A percentile compares a stretch with the other conserved stretches of the same genome.
phyloP scores from a whole-genome alignment of 768 basidiomycete genomes.

The Phlebiopsis gigantea region DNA sequence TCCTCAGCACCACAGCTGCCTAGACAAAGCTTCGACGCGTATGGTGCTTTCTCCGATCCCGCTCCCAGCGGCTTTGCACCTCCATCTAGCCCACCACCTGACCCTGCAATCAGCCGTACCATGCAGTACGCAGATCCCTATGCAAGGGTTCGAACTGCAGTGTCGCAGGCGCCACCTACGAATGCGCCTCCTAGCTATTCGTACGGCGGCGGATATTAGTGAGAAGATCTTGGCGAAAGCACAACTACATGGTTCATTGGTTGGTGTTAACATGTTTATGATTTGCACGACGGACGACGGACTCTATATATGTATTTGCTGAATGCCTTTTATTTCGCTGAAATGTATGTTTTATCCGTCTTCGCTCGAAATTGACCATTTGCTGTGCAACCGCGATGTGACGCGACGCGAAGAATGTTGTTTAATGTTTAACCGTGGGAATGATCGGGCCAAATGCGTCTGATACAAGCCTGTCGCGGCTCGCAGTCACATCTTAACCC shows the following conservation, averaged over 20 bases:
- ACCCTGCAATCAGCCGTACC: slow-evolving; percentile 71
- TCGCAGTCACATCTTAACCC: neutral
- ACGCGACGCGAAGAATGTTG: neutral
- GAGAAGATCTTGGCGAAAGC: neutral
- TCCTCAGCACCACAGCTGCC: slow-evolving; percentile 21
- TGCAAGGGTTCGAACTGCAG: slow-evolving; percentile 63
- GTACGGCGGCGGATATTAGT: neutral
- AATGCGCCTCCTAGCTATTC: neutral
- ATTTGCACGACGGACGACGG: neutral
- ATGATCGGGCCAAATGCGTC: neutral
- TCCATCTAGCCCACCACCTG: slow-evolving; percentile 23
- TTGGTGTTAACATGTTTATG: neutral
- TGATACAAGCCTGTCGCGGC: neutral
- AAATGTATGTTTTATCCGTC: neutral
- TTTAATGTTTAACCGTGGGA: neutral
- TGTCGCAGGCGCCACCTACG: slow-evolving; percentile 6
- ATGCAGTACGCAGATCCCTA: slow-evolving; percentile 93
- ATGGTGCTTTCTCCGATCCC: slow-evolving; percentile 89
- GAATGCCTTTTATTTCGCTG: neutral
- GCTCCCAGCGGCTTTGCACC: slow-evolving; percentile 69
- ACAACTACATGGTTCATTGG: neutral
- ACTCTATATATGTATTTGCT: slow-evolving; percentile 9
- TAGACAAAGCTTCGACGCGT: slow-evolving; percentile 72
- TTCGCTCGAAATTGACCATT: neutral
- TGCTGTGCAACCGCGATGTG: neutral